Conservation (phyloP, 495 filamentous ascomycete species). For the Hyaloscypha variabilis region DNA sequence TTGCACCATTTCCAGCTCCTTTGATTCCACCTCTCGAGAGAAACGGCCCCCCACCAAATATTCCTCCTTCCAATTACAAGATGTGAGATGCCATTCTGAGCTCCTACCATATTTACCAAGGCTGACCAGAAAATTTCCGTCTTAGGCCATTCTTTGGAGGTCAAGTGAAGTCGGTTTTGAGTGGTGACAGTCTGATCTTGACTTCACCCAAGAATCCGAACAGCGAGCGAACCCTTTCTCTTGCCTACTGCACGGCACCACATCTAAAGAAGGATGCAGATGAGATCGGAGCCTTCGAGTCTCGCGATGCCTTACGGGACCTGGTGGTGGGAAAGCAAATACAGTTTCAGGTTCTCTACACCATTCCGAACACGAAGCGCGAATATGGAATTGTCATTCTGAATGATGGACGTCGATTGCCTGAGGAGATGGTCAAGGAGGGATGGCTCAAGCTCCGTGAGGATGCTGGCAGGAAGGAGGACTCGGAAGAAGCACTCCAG, state of each 20-base stretch:
- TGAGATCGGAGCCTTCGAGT: conserved; percentile 89
- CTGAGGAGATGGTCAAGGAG: conserved; percentile 78
- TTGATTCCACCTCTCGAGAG: background rate
- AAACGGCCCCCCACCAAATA: conserved; percentile 5
- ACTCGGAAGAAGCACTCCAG: conserved; percentile 70
- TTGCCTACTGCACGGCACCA: conserved; percentile 90
- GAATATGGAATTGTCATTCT: conserved; percentile 84
- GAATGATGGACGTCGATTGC: conserved; percentile 71
- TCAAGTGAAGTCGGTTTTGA: conserved; percentile 90
- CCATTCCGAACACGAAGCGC: conserved; percentile 78
- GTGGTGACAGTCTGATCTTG: conserved; percentile 88
- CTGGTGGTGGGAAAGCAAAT: conserved; percentile 83
- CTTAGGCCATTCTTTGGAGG: conserved; percentile 42
- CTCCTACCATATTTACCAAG: background rate
- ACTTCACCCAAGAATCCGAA: conserved; percentile 70
- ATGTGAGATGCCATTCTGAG: conserved; percentile 34
- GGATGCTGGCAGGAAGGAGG: conserved; percentile 85
- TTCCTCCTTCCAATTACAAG: conserved; percentile 22
- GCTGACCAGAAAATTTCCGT: background rate
- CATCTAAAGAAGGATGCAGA: conserved; percentile 86
- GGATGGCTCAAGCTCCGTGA: conserved; percentile 92
- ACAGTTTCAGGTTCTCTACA: conserved; percentile 81
- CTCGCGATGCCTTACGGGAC: conserved; percentile 86
- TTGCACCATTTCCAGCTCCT: conserved; percentile 29
- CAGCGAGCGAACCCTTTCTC: conserved; percentile 79